Evolutionary conservation across 495 filamentous ascomycete species (phyloP).

Genomic region (Massariosphaeria phaeospora): DNA sequence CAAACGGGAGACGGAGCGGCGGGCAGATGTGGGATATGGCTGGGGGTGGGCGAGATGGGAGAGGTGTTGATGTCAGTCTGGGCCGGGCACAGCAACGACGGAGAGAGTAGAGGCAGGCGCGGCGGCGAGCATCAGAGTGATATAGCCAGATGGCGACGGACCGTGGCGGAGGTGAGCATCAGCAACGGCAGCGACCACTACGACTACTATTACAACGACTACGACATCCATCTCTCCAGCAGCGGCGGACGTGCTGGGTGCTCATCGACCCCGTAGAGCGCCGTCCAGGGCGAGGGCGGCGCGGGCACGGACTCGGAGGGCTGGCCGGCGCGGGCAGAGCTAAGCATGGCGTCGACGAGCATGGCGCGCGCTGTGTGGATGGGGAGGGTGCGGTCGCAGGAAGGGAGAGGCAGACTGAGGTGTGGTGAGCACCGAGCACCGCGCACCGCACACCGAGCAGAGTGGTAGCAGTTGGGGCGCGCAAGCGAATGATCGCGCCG

Average conservation of each 20-base stretch:
- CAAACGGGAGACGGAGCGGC: slow-evolving; percentile 18
- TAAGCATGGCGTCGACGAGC: slow-evolving; percentile 17
- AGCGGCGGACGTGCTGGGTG: neutral
- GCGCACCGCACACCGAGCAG: too few species aligned
- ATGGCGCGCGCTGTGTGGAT: neutral
- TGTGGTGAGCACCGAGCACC: slow-evolving; percentile 19
- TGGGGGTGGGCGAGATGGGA: neutral
- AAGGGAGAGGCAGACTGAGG: slow-evolving; percentile 4
- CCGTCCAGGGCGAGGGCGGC: neutral
- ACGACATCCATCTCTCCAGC: too few species aligned
- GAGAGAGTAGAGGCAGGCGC: slow-evolving; percentile 1
- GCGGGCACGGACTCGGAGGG: slow-evolving; percentile 9
- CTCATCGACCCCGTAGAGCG: slow-evolving; percentile 13
- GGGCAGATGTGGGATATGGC: neutral
- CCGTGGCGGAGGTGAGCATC: slow-evolving; percentile 25
- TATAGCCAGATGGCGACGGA: slow-evolving; percentile 20
- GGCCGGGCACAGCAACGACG: neutral
- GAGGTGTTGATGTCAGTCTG: neutral
- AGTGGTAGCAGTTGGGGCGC: too few species aligned
- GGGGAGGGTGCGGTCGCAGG: slow-evolving; percentile 12
- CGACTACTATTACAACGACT: too few species aligned
- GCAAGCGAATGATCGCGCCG: slow-evolving; percentile 18
- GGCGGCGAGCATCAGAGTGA: slow-evolving; percentile 8
- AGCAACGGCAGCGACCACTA: slow-evolving; percentile 6
- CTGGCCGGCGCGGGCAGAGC: slow-evolving; percentile 1